Evolutionary conservation across 352 stramenopile genomes (phyloP).

Genomic region (Thalassiosira mediterranea): DNA sequence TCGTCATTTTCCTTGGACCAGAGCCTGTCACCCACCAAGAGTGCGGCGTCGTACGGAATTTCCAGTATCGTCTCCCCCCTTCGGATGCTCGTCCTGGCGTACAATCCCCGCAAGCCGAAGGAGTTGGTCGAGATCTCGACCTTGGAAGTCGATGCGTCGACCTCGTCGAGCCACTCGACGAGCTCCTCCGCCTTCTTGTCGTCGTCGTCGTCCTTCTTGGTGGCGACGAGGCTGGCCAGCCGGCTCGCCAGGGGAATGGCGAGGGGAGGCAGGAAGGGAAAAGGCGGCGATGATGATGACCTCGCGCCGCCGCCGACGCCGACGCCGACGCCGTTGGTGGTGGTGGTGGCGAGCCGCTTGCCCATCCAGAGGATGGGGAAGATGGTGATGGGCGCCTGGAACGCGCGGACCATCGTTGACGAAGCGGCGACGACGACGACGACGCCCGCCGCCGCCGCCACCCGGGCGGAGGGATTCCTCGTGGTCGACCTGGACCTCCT

Average conservation of each 20-base stretch:
- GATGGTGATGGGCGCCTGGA: slow-evolving; percentile 10
- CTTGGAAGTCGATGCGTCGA: not conserved
- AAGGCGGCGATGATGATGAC: not conserved
- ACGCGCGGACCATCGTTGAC: no score
- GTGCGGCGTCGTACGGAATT: slow-evolving; percentile 40
- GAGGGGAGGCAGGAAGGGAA: not conserved
- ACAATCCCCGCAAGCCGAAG: slow-evolving; percentile 35
- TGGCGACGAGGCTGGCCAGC: not conserved
- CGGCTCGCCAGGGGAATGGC: no score
- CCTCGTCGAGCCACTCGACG: slow-evolving; percentile 7
- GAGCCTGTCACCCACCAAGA: slow-evolving; percentile 39
- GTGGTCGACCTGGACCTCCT: no score
- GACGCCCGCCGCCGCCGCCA: no score
- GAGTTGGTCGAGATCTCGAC: slow-evolving; percentile 14
- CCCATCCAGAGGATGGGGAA: slow-evolving; percentile 14
- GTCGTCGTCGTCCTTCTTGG: not conserved
- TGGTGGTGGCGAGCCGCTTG: not conserved
- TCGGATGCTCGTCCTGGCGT: slow-evolving; percentile 29
- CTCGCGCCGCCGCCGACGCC: not conserved
- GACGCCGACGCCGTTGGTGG: not conserved
- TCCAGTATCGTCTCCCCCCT: slow-evolving; percentile 44
- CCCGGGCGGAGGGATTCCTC: no score
- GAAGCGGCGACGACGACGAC: no score
- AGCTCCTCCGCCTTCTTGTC: not conserved
- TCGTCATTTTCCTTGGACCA: not conserved